Base-by-base conservation (phyloP, 2,329 filamentous ascomycete genomes). In the Malbranchea cinnamomea region DNA sequence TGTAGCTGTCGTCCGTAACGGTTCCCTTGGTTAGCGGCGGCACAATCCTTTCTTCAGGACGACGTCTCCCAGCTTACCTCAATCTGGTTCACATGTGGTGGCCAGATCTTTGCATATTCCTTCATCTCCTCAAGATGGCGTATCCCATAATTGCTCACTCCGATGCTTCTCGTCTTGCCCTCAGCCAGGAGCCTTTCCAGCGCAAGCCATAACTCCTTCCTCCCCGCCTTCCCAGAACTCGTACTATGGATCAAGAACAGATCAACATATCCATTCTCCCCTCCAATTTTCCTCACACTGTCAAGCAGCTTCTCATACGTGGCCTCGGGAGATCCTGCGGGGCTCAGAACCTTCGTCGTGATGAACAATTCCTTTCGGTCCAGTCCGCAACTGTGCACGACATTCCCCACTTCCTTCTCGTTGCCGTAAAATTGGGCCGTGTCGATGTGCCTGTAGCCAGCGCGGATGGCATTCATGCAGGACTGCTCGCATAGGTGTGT, bases 81-180 rank as follows among this genome's bases (percentile, higher is more conserved):
- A 38, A 81, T 71, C 50, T 83, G 78, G 46, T 81, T 80, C 5
- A 78, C 72, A 25, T 70, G 66, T n/a, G 77, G 78, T 28, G 76
- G 76, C 66, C 68, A 79, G 2, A 68, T 54, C 26, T 63, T 66
- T n/a, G 74, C 74, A 48, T 71, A 75, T 16, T 52, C 48, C 49
- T 70, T 74, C 59, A 82, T 62, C 50, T 78, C 72, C 45, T 82
- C 68, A 14, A 83, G 67, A 45, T 80, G 71, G 24, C 65, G 61
- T 27, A 74, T 65, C 2, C 74, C 72, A 42, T 69, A 83, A 45
- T 83, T 83, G 49, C 74, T 78, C 30, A 82, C 76, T 0, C 78
- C 78, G 42, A 83, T 80, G 21, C 64, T 65, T 51, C 63, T 71
- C 23, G 68, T 63, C 39, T 62, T 69, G 4, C 74, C 75, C 39